phyloP scores from a whole-genome alignment of 805 yeast species.

The Naumovozyma baii region DNA sequence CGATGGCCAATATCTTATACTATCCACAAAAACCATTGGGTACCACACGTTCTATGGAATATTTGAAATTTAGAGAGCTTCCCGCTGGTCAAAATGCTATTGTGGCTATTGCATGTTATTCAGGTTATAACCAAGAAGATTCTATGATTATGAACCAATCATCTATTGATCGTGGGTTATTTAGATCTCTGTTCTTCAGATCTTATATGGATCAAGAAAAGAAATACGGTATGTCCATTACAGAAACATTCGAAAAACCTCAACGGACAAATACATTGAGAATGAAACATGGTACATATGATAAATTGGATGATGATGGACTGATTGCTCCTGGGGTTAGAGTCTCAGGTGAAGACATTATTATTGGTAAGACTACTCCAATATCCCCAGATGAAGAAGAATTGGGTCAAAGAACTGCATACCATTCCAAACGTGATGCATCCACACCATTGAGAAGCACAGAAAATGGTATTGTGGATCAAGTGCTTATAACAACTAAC shows the following conservation, averaged over 20 bases:
- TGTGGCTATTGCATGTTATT: constrained; percentile 95
- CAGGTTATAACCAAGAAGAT: constrained; percentile 99
- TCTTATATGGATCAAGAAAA: constrained; percentile 98
- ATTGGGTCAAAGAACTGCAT: constrained; percentile 95
- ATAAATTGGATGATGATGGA: constrained; percentile 96
- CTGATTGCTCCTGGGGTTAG: constrained; percentile 96
- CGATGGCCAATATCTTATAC: constrained; percentile 95
- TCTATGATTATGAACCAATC: constrained; percentile 99
- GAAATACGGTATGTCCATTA: constrained; percentile 96
- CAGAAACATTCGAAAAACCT: constrained; percentile 96
- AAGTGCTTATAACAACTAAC: constrained; percentile 90
- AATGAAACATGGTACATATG: constrained; percentile 96
- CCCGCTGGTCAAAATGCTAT: constrained; percentile 99
- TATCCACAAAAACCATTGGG: constrained; percentile 98
- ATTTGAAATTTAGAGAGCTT: constrained; percentile 89
- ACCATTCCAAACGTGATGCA: constrained; percentile 97
- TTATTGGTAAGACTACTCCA: constrained; percentile 97
- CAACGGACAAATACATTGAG: constrained; percentile 88
- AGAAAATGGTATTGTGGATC: constrained; percentile 97
- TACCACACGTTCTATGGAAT: constrained; percentile 96
- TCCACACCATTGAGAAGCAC: constrained; percentile 95
- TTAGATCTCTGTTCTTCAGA: constrained; percentile 91
- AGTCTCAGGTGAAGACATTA: constrained; percentile 97
- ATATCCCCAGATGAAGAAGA: constrained; percentile 99
- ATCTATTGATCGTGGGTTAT: constrained; percentile 91